A percentile compares a stretch with the other conserved stretches of the same genome.
Evolutionary conservation across 2,329 filamentous ascomycete species (phyloP).

Genomic region (Dothistroma septosporum): DNA sequence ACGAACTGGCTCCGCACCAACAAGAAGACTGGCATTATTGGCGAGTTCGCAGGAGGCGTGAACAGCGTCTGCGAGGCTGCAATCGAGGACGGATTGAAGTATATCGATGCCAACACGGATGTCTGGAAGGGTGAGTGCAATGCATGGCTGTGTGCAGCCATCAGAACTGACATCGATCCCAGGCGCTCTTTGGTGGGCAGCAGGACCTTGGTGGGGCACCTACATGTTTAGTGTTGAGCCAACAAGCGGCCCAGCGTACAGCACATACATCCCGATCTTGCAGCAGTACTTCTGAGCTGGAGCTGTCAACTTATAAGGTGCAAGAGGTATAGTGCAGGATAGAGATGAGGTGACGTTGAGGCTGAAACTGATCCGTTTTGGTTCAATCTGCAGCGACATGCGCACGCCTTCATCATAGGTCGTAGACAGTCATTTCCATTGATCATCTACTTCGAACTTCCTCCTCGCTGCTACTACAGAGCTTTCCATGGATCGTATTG

Average conservation of each 20-base stretch:
- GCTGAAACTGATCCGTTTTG: too few relatives aligned
- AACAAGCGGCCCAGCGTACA: constrained; percentile 42
- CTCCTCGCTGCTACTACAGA: too few relatives aligned
- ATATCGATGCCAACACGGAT: constrained; percentile 47
- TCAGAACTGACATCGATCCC: too few relatives aligned
- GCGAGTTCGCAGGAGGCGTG: constrained; percentile 53
- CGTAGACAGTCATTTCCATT: too few relatives aligned
- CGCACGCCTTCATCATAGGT: too few relatives aligned
- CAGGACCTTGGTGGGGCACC: constrained; percentile 43
- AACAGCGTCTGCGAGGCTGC: constrained; percentile 50
- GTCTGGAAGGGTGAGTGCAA: constrained; percentile 49
- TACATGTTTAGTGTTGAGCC: constrained; percentile 46
- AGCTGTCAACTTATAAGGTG: too few relatives aligned
- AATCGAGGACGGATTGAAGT: constrained; percentile 47
- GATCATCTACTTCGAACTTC: too few relatives aligned
- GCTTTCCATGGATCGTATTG: too few relatives aligned
- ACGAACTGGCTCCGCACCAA: constrained; percentile 54
- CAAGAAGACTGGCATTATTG: constrained; percentile 50
- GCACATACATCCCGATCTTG: constrained; percentile 5
- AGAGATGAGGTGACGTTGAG: too few relatives aligned
- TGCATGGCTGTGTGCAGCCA: constrained; percentile 28
- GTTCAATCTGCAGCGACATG: too few relatives aligned
- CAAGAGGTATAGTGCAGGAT: too few relatives aligned
- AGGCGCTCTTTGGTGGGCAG: constrained; percentile 45
- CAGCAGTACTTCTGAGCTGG: too few relatives aligned